phyloP scores from a whole-genome alignment of 768 basidiomycete genomes.

The Cystoderma amianthinum region DNA sequence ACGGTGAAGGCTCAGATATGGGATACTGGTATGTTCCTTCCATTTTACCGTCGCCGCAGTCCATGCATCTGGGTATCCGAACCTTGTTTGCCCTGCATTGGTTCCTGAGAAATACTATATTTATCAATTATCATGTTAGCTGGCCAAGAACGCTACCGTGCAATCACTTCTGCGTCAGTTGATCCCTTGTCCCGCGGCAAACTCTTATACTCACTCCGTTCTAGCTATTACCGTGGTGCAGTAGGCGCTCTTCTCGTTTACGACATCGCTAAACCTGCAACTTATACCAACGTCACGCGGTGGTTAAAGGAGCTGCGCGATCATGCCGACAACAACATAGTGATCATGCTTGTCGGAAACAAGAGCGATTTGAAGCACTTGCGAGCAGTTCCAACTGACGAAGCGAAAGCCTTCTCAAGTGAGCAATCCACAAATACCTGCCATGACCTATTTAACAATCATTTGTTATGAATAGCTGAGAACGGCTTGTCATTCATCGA shows the following conservation, averaged over 20 bases:
- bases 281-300: constrained; percentile 89
- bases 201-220: constrained; percentile 3
- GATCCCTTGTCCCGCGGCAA: constrained; percentile 1
- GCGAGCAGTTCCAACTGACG: constrained; percentile 93
- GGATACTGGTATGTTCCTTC: constrained; percentile 78
- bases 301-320: constrained; percentile 98
- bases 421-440: too few species aligned
- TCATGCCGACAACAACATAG: constrained; percentile 89
- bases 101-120: background rate
- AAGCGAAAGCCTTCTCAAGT: constrained; percentile 91
- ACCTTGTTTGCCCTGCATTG: background rate
- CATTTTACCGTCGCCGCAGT: constrained; percentile 4
- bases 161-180: constrained; percentile 93
- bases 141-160: constrained; percentile 95
- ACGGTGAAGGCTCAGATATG: constrained; percentile 98
- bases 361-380: constrained; percentile 99
- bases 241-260: constrained; percentile 90
- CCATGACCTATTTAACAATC: background rate
- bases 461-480: constrained; percentile 48
- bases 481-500: constrained; percentile 94
- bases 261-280: constrained; percentile 90
- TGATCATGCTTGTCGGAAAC: constrained; percentile 95
- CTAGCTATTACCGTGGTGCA: constrained; percentile 95
- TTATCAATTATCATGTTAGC: constrained; percentile 34
- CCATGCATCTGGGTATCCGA: constrained; percentile 8